Conservation (phyloP, 495 filamentous ascomycete species). For the Penicillium riverlandense region DNA sequence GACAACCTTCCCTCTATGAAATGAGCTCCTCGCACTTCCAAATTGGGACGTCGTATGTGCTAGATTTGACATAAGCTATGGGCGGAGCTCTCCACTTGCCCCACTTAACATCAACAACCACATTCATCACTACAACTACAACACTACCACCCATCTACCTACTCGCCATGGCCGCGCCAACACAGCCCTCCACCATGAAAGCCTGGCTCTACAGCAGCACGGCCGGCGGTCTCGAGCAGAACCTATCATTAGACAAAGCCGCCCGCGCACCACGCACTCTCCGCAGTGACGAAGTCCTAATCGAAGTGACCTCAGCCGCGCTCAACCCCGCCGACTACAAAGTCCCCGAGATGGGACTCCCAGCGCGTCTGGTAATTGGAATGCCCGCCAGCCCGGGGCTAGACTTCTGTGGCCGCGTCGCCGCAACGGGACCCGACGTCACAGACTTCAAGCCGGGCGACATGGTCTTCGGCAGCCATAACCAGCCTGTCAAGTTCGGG, state of each 20-base stretch:
- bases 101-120: too few species aligned
- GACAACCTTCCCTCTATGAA: too few species aligned
- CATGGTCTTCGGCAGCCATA: slow-evolving; percentile 47
- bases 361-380: slow-evolving; percentile 32
- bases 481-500: slow-evolving; percentile 38
- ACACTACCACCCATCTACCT: too few species aligned
- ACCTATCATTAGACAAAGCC: slow-evolving; percentile 40
- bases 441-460: slow-evolving; percentile 40
- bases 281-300: slow-evolving; percentile 40
- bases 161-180: background rate
- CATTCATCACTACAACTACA: too few species aligned
- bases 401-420: slow-evolving; percentile 58
- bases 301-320: slow-evolving; percentile 46
- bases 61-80: too few species aligned
- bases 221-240: slow-evolving; percentile 47
- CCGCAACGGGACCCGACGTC: slow-evolving; percentile 27
- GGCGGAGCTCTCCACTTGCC: too few species aligned
- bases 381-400: slow-evolving; percentile 50
- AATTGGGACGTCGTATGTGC: too few species aligned
- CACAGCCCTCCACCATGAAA: slow-evolving; percentile 37
- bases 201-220: slow-evolving; percentile 54
- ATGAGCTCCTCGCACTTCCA: too few species aligned
- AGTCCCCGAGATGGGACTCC: slow-evolving; percentile 44
- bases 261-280: slow-evolving; percentile 34
- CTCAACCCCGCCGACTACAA: slow-evolving; percentile 73